Evolutionary conservation across 768 basidiomycete genomes (phyloP).

Genomic region (Tremella fuciformis): DNA sequence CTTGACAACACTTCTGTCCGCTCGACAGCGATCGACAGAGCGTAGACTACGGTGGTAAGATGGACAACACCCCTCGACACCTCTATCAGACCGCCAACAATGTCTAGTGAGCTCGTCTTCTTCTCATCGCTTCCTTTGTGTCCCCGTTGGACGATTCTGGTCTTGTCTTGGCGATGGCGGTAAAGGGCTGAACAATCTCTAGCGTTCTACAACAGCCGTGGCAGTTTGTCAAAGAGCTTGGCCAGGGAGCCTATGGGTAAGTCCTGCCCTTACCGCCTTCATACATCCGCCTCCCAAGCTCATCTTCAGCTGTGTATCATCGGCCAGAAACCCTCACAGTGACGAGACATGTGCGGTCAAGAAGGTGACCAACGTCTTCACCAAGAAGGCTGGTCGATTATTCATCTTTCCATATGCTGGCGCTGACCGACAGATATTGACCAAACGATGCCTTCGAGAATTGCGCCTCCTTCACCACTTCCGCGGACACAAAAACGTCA

Average conservation of each 20-base stretch:
- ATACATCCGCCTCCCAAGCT: neutral
- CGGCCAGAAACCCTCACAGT: constrained; percentile 55
- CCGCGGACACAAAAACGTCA: constrained; percentile 95
- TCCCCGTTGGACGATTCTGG: neutral
- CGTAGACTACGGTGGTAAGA: constrained; percentile 4
- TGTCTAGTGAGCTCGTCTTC: constrained; percentile 38
- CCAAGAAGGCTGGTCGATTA: constrained; percentile 46
- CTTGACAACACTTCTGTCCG: too few relatives aligned
- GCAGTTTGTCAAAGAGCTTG: constrained; percentile 93
- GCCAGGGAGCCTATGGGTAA: constrained; percentile 91
- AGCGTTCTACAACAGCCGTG: constrained; percentile 47
- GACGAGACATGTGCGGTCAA: constrained; percentile 52
- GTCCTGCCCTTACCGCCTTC: constrained; percentile 52
- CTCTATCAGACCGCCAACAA: constrained; percentile 49
- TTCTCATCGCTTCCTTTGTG: neutral
- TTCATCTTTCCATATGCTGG: neutral
- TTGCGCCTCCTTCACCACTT: constrained; percentile 92
- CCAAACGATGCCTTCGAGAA: constrained; percentile 92
- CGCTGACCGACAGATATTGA: constrained; percentile 63
- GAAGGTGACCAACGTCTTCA: constrained; percentile 52
- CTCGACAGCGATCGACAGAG: too few relatives aligned
- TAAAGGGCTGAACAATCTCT: neutral
- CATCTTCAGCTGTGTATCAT: constrained; percentile 41
- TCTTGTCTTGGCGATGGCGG: neutral
- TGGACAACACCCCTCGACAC: constrained; percentile 50